phyloP scores from a whole-genome alignment of 1,139 yeast species.

The Arxiozyma heterogenica region DNA sequence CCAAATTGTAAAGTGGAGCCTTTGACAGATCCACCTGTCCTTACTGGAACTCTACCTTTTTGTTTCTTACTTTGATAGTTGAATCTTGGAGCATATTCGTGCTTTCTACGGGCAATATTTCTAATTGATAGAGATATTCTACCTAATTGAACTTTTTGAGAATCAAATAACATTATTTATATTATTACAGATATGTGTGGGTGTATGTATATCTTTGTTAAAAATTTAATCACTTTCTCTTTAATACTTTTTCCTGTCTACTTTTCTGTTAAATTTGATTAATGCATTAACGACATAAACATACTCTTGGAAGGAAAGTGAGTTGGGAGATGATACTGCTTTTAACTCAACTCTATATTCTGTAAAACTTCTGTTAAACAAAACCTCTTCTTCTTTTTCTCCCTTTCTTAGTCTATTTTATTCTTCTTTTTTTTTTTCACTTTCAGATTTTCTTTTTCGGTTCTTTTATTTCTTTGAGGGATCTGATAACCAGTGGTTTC shows the following conservation, averaged over 20 bases:
- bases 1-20: slow-evolving; percentile 82
- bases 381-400: no score
- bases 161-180: not conserved
- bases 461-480: not conserved
- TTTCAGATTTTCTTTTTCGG: no score
- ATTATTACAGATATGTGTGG: not conserved
- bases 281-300: not conserved
- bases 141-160: not conserved
- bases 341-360: not conserved
- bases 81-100: slow-evolving; percentile 82
- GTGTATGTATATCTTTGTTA: not conserved
- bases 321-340: not conserved
- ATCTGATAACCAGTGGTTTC: not conserved
- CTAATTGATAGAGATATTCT: not conserved
- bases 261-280: not conserved
- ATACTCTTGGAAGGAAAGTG: not conserved
- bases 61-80: slow-evolving; percentile 69
- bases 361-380: not conserved
- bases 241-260: not conserved
- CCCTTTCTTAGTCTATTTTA: not conserved
- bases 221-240: not conserved
- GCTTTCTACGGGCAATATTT: slow-evolving; percentile 35
- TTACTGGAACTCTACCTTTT: slow-evolving; percentile 90
- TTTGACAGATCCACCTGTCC: slow-evolving; percentile 88
- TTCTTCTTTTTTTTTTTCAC: not conserved